Evolutionary conservation across 2,329 filamentous ascomycete species (phyloP).

Genomic region (Xylaria sp.): DNA sequence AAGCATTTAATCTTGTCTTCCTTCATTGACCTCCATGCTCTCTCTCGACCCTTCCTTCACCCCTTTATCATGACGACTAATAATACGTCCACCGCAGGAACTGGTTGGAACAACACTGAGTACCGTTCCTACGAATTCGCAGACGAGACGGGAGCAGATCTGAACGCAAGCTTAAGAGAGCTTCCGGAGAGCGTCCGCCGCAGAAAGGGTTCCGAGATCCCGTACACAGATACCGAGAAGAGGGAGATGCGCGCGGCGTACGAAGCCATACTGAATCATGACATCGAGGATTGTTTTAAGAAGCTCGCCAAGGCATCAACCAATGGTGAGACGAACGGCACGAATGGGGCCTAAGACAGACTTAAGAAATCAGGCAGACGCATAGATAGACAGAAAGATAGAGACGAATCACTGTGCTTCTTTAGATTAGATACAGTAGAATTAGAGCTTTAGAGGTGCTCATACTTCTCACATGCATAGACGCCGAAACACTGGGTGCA

Average conservation of each 20-base stretch:
- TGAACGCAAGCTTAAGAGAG: constrained; percentile 54
- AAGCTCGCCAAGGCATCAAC: background rate
- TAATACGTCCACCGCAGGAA: constrained; percentile 55
- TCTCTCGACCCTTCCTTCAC: background rate
- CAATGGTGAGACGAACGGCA: background rate
- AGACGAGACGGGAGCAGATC: constrained; percentile 56
- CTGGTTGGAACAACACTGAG: constrained; percentile 77
- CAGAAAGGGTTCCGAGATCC: constrained; percentile 48
- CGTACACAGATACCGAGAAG: constrained; percentile 54
- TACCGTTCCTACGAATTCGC: constrained; percentile 71
- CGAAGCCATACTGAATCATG: constrained; percentile 31
- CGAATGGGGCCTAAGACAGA: background rate
- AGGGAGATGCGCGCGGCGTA: constrained; percentile 49
- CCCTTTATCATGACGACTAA: background rate
- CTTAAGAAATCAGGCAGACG: background rate
- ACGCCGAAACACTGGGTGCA: background rate
- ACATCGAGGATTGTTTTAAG: constrained; percentile 11
- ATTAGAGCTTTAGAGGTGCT: background rate
- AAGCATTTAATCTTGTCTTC: too few relatives aligned
- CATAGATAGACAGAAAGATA: background rate
- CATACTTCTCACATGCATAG: background rate
- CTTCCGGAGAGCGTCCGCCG: constrained; percentile 54
- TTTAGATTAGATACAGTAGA: background rate
- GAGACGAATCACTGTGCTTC: too few relatives aligned
- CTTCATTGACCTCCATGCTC: background rate